Conservation (phyloP, 352 stramenopile species). For the Globisporangium uncinulatum region DNA sequence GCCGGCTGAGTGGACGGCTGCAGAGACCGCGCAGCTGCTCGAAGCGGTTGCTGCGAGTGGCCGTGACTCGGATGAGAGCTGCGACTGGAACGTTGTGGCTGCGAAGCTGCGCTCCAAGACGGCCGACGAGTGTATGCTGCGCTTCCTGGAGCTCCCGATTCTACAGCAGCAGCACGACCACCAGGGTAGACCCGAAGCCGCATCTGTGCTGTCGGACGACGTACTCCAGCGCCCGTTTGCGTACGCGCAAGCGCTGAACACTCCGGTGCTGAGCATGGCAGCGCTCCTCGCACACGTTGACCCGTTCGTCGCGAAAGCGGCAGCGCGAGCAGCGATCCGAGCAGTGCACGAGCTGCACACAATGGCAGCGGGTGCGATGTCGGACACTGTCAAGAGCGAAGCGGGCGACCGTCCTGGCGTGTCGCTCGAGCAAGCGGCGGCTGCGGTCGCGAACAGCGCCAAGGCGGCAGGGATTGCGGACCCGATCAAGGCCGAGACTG, state of each 20-base stretch:
- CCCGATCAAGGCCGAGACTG: slow-evolving; percentile 29
- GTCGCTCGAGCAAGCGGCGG: slow-evolving; percentile 30
- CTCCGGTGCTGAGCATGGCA: slow-evolving; percentile 45
- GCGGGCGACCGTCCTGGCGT: slow-evolving; percentile 8
- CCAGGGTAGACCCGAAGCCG: background rate
- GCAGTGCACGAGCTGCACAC: slow-evolving; percentile 62
- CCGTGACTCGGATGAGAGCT: slow-evolving; percentile 28
- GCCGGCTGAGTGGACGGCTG: slow-evolving; percentile 34
- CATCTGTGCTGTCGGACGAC: background rate
- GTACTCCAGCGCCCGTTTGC: slow-evolving; percentile 32
- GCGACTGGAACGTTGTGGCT: slow-evolving; percentile 76
- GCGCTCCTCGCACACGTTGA: slow-evolving; percentile 55
- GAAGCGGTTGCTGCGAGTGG: slow-evolving; percentile 33
- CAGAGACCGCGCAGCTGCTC: slow-evolving; percentile 39
- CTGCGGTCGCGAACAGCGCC: slow-evolving; percentile 30
- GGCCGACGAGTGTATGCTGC: slow-evolving; percentile 68
- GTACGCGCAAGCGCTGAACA: slow-evolving; percentile 42
- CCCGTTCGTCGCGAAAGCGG: slow-evolving; percentile 64
- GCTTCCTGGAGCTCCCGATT: slow-evolving; percentile 72
- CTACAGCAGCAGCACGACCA: slow-evolving; percentile 22
- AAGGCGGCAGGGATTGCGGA: slow-evolving; percentile 33
- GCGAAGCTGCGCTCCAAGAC: slow-evolving; percentile 63
- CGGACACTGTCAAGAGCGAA: slow-evolving; percentile 4
- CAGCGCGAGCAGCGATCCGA: slow-evolving; percentile 52
- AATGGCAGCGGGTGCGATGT: slow-evolving; percentile 18